These are phyloP conservation scores for Phytomonas francai DNA, from an alignment of 208 protist genomes.

Conservation along the genomic window DNA sequence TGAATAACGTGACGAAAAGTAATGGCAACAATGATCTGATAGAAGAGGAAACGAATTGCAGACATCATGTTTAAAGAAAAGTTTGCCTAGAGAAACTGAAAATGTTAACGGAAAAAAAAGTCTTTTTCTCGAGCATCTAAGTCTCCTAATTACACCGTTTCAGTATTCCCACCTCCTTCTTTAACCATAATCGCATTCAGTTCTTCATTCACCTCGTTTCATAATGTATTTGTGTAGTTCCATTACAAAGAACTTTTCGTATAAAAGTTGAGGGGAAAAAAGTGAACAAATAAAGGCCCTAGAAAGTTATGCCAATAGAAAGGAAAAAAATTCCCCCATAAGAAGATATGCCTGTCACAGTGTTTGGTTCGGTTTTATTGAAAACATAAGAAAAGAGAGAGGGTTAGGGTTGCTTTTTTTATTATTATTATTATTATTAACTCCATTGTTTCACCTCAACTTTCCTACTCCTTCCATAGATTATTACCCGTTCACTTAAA, in stretches of 20 bases:
- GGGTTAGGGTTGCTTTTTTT: neutral
- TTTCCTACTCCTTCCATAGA: neutral
- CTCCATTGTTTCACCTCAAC: neutral
- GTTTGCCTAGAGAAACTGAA: constrained; percentile 1
- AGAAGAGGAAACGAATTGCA: neutral
- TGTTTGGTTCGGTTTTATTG: neutral
- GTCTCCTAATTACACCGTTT: neutral
- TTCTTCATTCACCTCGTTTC: constrained; percentile 3
- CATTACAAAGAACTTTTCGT: constrained; percentile 5
- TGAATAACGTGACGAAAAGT: neutral
- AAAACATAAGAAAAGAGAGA: neutral
- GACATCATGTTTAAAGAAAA: neutral
- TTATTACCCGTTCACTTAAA: neutral
- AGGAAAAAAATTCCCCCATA: neutral
- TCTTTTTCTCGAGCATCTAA: neutral
- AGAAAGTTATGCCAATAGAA: neutral
- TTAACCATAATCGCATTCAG: neutral
- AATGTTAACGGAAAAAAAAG: constrained; percentile 1
- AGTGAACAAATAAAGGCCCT: neutral
- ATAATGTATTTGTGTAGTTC: neutral
- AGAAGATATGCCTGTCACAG: neutral
- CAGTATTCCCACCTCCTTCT: neutral
- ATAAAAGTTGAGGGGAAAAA: constrained; percentile 4
- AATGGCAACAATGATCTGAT: neutral
- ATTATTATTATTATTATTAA: too few relatives aligned